Evolutionary conservation across 2,329 filamentous ascomycete species (phyloP), one percentile per base, ranked within the genome.

Genomic region (Chaetomium globosum): DNA sequence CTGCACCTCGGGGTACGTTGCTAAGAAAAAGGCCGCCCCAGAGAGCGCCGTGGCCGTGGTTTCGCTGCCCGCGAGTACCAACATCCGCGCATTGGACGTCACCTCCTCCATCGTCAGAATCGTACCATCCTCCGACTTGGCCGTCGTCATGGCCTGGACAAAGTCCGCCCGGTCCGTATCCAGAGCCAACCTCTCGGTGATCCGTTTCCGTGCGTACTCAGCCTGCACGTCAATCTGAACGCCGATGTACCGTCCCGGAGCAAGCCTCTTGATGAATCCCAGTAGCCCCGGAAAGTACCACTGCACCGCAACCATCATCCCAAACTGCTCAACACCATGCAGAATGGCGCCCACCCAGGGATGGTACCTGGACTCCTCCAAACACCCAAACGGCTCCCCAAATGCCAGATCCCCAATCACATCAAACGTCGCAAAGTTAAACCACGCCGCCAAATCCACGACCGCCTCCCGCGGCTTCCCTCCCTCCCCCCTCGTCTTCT

Each of bases 1-100:
- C 59, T 80, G 72, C 4, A 73, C 73, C 0, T 76, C 72, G 0
- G 77, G 78, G 55, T 81, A 70, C 4, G 67, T 74, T 1, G 79
- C 72, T 6, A 83, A 72, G 4, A 79, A 71, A 64, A 76, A 83
- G 0, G 68, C 66, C 64, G 73, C 66, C 67, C 77, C 70, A 65
- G 75, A 68, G 23, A 83, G 73, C 2, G 79, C 73, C 0, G 80
- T 82, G 0, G 81, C 80, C 0, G 81, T 82, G 1, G 82, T 85
- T 69, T 84, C 82, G 3, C 78, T 80, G 1, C 82, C 81, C 0
- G 81, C 82, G 3, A 80, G 68, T 21, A 83, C 74, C 10, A 79
- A 61, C 4, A 75, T 9, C 13, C 65, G 56, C 8, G 67, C 65
- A 23, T 71, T 72, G 10, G 63, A 23, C 2, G 36, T 57, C 21